Conservation (phyloP, 768 basidiomycete species). For the Solioccasus polychromus region DNA sequence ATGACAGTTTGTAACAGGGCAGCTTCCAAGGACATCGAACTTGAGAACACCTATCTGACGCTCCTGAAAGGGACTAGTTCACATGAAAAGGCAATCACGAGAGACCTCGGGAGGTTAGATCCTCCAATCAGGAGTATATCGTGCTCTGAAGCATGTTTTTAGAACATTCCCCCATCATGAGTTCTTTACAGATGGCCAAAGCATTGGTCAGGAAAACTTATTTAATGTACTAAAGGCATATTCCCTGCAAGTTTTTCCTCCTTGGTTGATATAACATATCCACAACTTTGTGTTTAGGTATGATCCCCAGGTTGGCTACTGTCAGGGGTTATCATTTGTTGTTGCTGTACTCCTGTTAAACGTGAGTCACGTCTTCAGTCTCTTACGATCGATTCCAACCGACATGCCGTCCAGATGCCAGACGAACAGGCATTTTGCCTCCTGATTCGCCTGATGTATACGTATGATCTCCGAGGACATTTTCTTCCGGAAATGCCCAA, state of each 20-base stretch:
- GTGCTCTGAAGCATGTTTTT: slow-evolving; percentile 11
- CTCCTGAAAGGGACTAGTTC: slow-evolving; percentile 79
- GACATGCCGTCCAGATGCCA: slow-evolving; percentile 73
- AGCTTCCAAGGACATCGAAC: slow-evolving; percentile 85
- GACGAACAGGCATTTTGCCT: slow-evolving; percentile 99
- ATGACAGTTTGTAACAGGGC: slow-evolving; percentile 51
- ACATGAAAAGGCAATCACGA: slow-evolving; percentile 91
- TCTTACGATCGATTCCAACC: neutral
- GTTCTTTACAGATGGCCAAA: slow-evolving; percentile 92
- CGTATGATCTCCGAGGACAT: slow-evolving; percentile 93
- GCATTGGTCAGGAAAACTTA: slow-evolving; percentile 94
- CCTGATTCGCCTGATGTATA: slow-evolving; percentile 91
- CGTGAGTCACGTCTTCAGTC: slow-evolving; percentile 43
- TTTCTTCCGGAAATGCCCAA: slow-evolving; percentile 99
- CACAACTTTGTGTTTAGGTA: slow-evolving; percentile 46
- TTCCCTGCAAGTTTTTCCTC: slow-evolving; percentile 61
- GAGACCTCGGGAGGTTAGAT: slow-evolving; percentile 81
- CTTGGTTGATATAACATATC: neutral
- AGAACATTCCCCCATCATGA: slow-evolving; percentile 97
- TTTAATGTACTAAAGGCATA: slow-evolving; percentile 99
- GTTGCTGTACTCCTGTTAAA: slow-evolving; percentile 92
- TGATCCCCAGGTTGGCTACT: slow-evolving; percentile 94
- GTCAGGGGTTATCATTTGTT: slow-evolving; percentile 95
- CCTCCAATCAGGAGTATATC: slow-evolving; percentile 1
- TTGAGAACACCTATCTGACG: slow-evolving; percentile 79